Conservation (phyloP, 2,329 filamentous ascomycete species). For the Hypoxylon sp. region DNA sequence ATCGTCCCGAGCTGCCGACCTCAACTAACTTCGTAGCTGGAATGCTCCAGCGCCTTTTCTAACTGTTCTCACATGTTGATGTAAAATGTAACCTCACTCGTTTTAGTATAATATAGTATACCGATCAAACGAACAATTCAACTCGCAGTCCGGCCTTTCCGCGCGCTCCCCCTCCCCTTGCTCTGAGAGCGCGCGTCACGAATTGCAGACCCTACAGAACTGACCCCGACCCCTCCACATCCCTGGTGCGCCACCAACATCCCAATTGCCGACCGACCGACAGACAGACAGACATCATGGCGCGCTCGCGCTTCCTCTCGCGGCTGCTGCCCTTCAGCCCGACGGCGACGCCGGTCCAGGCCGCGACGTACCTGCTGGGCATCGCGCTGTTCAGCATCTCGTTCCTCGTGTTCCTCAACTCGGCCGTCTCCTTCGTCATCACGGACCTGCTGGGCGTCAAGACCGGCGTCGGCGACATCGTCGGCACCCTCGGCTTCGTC, state of each 20-base stretch:
- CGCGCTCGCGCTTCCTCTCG: conserved; percentile 43
- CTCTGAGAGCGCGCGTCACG: conserved; percentile 8
- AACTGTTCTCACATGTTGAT: conserved; percentile 14
- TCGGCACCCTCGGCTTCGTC: conserved; percentile 87
- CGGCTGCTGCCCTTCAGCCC: conserved; percentile 71
- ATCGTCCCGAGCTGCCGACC: conserved; percentile 12
- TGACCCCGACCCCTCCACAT: conserved; percentile 35
- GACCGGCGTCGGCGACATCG: conserved; percentile 80
- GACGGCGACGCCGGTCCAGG: conserved; percentile 72
- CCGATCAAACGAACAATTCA: conserved; percentile 9
- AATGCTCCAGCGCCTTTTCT: conserved; percentile 8
- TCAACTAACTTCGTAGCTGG: conserved; percentile 27
- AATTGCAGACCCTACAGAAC: neutral
- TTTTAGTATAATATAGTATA: conserved; percentile 30
- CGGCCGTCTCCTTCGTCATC: conserved; percentile 85
- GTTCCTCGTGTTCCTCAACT: conserved; percentile 92
- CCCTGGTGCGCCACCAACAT: neutral
- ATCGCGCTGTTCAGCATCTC: conserved; percentile 90
- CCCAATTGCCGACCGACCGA: too few species aligned
- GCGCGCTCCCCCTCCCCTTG: conserved; percentile 3
- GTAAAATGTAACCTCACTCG: conserved; percentile 37
- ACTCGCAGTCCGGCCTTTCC: conserved; percentile 29
- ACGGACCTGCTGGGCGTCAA: conserved; percentile 85
- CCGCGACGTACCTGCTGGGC: conserved; percentile 82
- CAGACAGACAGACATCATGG: conserved; percentile 34